Evolutionary conservation across 306 rosid genomes (phyloP).

Genomic region (Cicer judaicum): DNA sequence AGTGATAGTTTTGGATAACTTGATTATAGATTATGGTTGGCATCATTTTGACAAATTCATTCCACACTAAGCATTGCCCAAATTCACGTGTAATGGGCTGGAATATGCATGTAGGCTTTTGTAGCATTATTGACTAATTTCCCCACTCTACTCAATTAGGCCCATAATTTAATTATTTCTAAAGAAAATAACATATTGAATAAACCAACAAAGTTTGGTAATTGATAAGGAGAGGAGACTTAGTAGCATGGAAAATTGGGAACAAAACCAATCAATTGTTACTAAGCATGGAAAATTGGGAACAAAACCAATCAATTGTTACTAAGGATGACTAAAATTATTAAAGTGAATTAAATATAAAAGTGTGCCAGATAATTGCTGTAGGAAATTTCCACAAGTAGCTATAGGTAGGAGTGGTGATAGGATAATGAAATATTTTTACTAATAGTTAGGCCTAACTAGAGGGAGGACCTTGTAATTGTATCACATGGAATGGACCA

Average conservation of each 20-base stretch:
- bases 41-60: conserved; percentile 7
- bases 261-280: not conserved
- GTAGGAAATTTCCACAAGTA: conserved; percentile 29
- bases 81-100: not conserved
- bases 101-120: not conserved
- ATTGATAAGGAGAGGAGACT: not conserved
- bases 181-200: too few species aligned
- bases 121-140: not conserved
- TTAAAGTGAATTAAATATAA: not conserved
- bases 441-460: conserved; percentile 7
- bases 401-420: not conserved
- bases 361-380: conserved; percentile 12
- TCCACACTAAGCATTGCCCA: not conserved
- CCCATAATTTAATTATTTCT: not conserved
- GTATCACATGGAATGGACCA: conserved; percentile 51
- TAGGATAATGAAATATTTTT: conserved; percentile 41
- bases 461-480: conserved; percentile 42
- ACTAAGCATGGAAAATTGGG: conserved; percentile 15
- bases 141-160: too few species aligned
- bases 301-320: not conserved
- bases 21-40: conserved; percentile 13
- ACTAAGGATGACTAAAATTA: conserved; percentile 1
- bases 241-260: not conserved
- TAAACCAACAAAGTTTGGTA: too few species aligned
- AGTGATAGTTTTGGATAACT: conserved; percentile 39